These are phyloP conservation scores for Halophytophthora batemanensis DNA, from an alignment of 352 stramenopile species.

Conservation along the genomic window DNA sequence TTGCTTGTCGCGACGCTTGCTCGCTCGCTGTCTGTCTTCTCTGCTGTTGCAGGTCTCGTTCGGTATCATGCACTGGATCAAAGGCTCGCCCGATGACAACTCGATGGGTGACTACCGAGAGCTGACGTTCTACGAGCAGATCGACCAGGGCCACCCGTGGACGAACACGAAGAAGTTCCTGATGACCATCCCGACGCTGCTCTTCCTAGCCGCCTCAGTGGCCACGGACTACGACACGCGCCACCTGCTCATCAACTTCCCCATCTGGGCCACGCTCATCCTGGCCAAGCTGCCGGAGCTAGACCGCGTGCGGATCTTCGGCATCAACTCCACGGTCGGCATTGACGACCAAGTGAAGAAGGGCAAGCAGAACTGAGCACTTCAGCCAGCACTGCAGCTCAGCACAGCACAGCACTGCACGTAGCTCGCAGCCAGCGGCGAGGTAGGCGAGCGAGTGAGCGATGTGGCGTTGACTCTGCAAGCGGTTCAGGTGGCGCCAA, in stretches of 20 bases:
- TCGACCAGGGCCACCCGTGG: conserved; percentile 90
- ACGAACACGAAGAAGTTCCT: conserved; percentile 93
- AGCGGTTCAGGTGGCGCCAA: conserved; percentile 1
- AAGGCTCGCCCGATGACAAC: conserved; percentile 91
- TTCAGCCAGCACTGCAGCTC: conserved; percentile 4
- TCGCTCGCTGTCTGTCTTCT: background rate
- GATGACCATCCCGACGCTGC: conserved; percentile 90
- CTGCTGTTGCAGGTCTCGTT: conserved; percentile 77
- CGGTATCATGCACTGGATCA: conserved; percentile 94
- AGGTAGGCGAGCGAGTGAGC: conserved; percentile 2
- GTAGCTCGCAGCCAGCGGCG: conserved; percentile 4
- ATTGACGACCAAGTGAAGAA: conserved; percentile 86
- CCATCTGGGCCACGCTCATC: conserved; percentile 90
- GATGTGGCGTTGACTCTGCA: conserved; percentile 7
- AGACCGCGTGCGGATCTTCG: conserved; percentile 94
- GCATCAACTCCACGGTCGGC: conserved; percentile 95
- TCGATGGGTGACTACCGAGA: conserved; percentile 92
- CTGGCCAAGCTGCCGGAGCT: conserved; percentile 92
- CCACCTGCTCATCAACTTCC: conserved; percentile 89
- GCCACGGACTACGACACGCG: conserved; percentile 87
- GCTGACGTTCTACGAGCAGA: conserved; percentile 96
- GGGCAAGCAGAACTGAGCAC: conserved; percentile 48
- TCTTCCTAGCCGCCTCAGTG: conserved; percentile 86
- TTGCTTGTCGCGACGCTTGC: conserved; percentile 7
- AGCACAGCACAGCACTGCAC: no score